Percentiles rank a stretch among this genome's conserved stretches.
These are phyloP conservation scores for Gaultheria prostrata DNA, from an alignment of 148 eudicot species.

Conservation along the genomic window DNA sequence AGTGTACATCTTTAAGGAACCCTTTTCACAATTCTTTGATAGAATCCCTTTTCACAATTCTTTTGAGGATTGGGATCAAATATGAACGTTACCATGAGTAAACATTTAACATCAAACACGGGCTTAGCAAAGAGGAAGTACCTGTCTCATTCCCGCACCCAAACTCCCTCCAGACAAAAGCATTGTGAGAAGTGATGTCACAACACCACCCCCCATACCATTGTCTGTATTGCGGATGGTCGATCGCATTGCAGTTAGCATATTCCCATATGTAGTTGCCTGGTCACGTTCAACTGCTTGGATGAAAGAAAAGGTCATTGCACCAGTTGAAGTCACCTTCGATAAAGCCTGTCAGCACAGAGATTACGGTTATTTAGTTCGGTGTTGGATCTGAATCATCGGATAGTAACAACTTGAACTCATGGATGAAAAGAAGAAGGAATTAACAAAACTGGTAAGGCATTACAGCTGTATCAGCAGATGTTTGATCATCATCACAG, in stretches of 20 bases:
- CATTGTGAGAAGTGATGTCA: constrained; percentile 51
- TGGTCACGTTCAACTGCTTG: constrained; percentile 51
- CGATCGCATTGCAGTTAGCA: constrained; percentile 48
- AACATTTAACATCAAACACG: not conserved
- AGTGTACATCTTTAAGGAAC: not conserved
- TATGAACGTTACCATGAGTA: not conserved
- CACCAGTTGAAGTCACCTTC: constrained; percentile 57
- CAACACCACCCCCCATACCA: constrained; percentile 35
- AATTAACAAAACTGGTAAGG: not conserved
- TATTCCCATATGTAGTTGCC: constrained; percentile 53
- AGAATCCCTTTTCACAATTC: not conserved
- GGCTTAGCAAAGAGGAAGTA: constrained; percentile 17
- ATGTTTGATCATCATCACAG: constrained; percentile 60
- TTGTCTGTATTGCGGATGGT: constrained; percentile 36
- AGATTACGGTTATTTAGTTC: not conserved
- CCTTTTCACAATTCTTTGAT: too few species aligned
- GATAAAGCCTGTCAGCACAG: constrained; percentile 41
- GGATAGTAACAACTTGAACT: not conserved
- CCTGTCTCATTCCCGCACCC: constrained; percentile 44
- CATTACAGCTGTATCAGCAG: constrained; percentile 56
- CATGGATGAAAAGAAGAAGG: not conserved
- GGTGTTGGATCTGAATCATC: not conserved
- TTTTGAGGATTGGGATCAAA: not conserved
- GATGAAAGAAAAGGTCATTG: constrained; percentile 61
- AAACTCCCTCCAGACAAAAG: constrained; percentile 54